Percentiles rank a stretch among this genome's conserved stretches.
Conservation (phyloP, 108 stramenopile genomes). For the Aurantiochytrium sp. region DNA sequence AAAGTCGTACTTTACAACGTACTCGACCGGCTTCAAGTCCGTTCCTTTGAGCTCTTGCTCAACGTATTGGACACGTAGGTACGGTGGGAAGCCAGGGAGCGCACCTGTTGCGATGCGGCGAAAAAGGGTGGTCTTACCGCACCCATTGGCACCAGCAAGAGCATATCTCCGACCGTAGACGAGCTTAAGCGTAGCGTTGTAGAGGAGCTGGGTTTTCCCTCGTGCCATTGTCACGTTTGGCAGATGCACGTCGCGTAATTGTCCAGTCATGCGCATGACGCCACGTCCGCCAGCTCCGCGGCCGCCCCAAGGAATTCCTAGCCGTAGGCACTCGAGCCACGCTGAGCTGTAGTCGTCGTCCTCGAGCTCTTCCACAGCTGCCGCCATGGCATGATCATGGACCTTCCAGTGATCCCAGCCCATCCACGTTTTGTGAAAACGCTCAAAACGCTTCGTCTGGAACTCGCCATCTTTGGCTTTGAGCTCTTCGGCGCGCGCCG, state of each 20-base stretch:
- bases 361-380: neutral
- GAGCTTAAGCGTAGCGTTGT: slow-evolving; percentile 60
- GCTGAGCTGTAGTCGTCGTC: slow-evolving; percentile 6
- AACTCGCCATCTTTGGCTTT: slow-evolving; percentile 5
- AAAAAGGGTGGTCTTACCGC: slow-evolving; percentile 76
- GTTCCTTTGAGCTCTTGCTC: slow-evolving; percentile 48
- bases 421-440: slow-evolving; percentile 18
- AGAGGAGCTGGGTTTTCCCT: slow-evolving; percentile 48
- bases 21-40: slow-evolving; percentile 41
- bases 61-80: slow-evolving; percentile 63
- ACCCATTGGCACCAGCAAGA: slow-evolving; percentile 74
- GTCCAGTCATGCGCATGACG: neutral
- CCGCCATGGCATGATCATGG: neutral
- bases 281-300: neutral
- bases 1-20: slow-evolving; percentile 59
- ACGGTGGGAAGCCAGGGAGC: slow-evolving; percentile 55
- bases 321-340: slow-evolving; percentile 5
- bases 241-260: neutral
- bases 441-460: slow-evolving; percentile 1
- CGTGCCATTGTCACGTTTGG: slow-evolving; percentile 2
- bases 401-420: neutral
- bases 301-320: slow-evolving; percentile 6
- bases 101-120: slow-evolving; percentile 48
- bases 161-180: slow-evolving; percentile 65
- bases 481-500: neutral